Conservation (phyloP, 192 early-diverging fungal genomes). For the Funneliformis geosporum region DNA sequence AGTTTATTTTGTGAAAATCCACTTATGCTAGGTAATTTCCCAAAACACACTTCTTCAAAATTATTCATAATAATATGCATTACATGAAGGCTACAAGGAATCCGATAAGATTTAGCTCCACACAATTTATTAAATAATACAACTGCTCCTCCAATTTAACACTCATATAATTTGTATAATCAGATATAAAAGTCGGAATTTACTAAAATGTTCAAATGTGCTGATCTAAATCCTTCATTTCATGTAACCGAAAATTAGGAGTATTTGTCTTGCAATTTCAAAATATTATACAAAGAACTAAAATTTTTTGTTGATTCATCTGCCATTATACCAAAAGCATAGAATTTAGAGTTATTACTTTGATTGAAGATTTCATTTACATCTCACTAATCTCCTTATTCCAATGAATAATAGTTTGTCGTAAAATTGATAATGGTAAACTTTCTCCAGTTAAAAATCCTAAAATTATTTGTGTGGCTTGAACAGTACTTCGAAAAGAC, state of each 20-base stretch:
- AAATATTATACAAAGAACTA: not conserved
- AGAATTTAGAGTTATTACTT: not conserved
- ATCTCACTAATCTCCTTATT: not conserved
- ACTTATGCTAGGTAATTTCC: not conserved
- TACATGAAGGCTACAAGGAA: not conserved
- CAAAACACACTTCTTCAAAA: not conserved
- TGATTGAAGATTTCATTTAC: not conserved
- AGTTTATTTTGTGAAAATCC: not conserved
- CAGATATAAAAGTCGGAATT: not conserved
- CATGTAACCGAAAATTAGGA: not conserved
- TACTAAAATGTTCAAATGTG: not conserved
- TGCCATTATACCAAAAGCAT: not conserved
- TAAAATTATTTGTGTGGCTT: not conserved
- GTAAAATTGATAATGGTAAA: not conserved
- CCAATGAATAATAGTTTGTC: not conserved
- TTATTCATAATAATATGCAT: conserved; percentile 1
- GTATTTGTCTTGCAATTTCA: not conserved
- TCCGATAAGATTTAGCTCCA: not conserved
- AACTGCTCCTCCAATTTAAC: not conserved
- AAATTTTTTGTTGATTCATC: not conserved
- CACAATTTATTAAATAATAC: not conserved
- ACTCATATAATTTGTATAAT: not conserved
- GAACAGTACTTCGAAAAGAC: not conserved
- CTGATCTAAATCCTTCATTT: not conserved
- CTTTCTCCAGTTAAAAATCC: not conserved